Conservation (phyloP, 306 rosid genomes). For the Prunus campanulata region DNA sequence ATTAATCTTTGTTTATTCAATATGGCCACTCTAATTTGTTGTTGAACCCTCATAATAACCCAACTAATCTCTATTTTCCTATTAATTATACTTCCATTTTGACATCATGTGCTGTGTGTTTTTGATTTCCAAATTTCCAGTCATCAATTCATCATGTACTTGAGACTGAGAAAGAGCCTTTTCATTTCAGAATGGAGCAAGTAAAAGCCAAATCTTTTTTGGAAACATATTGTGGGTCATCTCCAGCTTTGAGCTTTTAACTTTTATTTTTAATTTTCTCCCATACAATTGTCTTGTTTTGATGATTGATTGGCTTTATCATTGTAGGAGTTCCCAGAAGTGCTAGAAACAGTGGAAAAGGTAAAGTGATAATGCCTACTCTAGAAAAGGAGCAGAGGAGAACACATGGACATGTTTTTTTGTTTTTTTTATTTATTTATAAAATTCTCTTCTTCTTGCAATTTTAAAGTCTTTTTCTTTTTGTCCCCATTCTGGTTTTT, state of each 20-base stretch:
- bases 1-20: constrained; percentile 11
- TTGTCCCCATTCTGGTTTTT: constrained; percentile 48
- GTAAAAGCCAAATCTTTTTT: constrained; percentile 37
- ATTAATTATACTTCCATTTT: neutral
- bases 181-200: constrained; percentile 18
- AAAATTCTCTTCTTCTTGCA: constrained; percentile 5
- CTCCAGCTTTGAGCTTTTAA: constrained; percentile 21
- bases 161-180: constrained; percentile 9
- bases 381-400: neutral
- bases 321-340: constrained; percentile 51
- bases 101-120: neutral
- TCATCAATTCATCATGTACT: constrained; percentile 9
- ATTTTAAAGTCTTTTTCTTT: constrained; percentile 25
- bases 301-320: constrained; percentile 37
- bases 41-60: constrained; percentile 16
- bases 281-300: constrained; percentile 22
- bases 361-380: constrained; percentile 32
- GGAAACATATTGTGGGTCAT: constrained; percentile 29
- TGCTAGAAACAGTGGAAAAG: constrained; percentile 41
- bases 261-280: constrained; percentile 8
- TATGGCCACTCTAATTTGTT: constrained; percentile 13
- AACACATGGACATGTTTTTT: constrained; percentile 46
- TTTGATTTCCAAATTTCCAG: neutral
- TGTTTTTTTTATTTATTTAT: neutral
- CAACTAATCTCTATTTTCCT: constrained; percentile 13